These are phyloP conservation scores for Mortierella claussenii DNA, from an alignment of 192 early-diverging fungal genomes.

Conservation along the genomic window DNA sequence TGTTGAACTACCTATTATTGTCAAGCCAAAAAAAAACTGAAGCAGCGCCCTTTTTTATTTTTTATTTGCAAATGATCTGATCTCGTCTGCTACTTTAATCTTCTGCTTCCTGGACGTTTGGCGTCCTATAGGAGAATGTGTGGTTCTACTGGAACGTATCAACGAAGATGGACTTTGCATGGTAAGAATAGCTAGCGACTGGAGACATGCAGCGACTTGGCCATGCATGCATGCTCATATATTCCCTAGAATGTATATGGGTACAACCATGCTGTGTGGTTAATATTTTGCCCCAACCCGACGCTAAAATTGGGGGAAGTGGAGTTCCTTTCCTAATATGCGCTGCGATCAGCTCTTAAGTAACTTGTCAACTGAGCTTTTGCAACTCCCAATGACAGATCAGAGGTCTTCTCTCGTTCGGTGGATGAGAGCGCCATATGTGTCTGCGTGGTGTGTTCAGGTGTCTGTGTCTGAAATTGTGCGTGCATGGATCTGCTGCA, in stretches of 20 bases:
- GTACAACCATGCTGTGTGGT: neutral
- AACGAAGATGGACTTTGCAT: slow-evolving; percentile 35
- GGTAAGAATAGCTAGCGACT: slow-evolving; percentile 27
- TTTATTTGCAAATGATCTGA: neutral
- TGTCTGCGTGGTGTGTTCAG: no score
- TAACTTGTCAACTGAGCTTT: neutral
- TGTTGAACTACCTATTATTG: neutral
- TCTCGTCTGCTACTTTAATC: neutral
- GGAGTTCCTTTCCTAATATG: neutral
- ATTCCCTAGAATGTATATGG: neutral
- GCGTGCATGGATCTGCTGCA: no score
- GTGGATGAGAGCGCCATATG: no score
- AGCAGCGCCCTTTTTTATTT: neutral
- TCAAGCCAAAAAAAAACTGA: neutral
- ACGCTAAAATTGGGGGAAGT: neutral
- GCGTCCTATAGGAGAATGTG: slow-evolving; percentile 22
- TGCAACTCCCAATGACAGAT: neutral
- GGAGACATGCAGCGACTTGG: neutral
- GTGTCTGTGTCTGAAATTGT: no score
- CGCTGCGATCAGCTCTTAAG: no score
- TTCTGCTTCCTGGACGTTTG: neutral
- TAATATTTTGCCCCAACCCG: neutral
- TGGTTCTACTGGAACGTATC: slow-evolving; percentile 32
- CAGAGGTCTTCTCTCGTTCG: neutral
- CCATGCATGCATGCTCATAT: no score